These are phyloP conservation scores for Acorus calamus DNA, from an alignment of 106 monocot genomes.

Conservation along the genomic window DNA sequence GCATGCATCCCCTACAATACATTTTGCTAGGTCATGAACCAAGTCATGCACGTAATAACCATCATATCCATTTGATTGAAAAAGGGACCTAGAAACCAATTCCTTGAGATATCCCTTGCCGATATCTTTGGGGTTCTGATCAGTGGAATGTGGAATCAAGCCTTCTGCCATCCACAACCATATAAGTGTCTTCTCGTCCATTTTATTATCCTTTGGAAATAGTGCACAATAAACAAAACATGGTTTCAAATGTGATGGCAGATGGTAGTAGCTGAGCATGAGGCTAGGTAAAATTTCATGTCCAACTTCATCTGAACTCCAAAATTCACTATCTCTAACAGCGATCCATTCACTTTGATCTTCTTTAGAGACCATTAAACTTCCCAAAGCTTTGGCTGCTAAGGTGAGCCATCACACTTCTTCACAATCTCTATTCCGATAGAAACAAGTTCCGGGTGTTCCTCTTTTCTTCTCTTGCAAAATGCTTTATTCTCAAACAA, in stretches of 20 bases:
- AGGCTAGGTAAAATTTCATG: background rate
- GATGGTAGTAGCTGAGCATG: conserved; percentile 7
- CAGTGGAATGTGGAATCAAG: conserved; percentile 2
- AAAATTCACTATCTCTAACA: background rate
- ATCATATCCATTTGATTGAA: background rate
- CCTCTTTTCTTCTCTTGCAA: background rate
- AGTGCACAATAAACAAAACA: conserved; percentile 21
- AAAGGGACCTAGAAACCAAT: conserved; percentile 11
- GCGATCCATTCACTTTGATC: background rate
- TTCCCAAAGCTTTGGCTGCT: conserved; percentile 1
- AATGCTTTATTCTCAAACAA: conserved; percentile 7
- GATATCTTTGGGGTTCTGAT: conserved; percentile 1
- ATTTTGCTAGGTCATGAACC: no score
- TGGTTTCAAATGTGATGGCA: conserved; percentile 15
- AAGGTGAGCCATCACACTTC: conserved; percentile 16
- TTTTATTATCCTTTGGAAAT: conserved; percentile 5
- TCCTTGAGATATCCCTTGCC: conserved; percentile 13
- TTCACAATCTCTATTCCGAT: conserved; percentile 6
- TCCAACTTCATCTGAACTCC: no score
- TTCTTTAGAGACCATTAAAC: background rate
- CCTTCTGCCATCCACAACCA: conserved; percentile 32
- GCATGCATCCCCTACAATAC: no score
- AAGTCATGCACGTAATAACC: no score
- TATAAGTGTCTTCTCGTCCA: conserved; percentile 15
- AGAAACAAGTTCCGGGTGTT: background rate